Evolutionary conservation across 192 early-diverging fungal genomes (phyloP).

Genomic region (Umbelopsis isabellina): DNA sequence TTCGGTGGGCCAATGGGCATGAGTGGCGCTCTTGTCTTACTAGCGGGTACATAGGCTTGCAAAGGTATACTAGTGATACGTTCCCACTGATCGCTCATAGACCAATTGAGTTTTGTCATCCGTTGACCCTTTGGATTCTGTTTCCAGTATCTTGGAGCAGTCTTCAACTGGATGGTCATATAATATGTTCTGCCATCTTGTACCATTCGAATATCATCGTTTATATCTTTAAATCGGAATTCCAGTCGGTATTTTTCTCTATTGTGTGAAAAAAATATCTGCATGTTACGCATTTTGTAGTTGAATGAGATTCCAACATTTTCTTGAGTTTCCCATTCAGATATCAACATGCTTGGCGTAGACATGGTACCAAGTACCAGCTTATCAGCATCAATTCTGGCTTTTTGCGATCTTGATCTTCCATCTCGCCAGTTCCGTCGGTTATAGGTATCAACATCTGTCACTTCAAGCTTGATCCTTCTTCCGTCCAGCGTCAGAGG

Average conservation of each 20-base stretch:
- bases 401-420: background rate
- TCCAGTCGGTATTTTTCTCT: slow-evolving; percentile 31
- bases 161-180: slow-evolving; percentile 45
- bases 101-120: slow-evolving; percentile 22
- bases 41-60: background rate
- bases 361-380: slow-evolving; percentile 35
- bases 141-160: slow-evolving; percentile 45
- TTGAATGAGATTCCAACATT: slow-evolving; percentile 24
- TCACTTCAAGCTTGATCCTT: slow-evolving; percentile 24
- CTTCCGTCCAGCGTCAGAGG: slow-evolving; percentile 28
- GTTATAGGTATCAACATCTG: background rate
- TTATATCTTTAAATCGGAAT: slow-evolving; percentile 40
- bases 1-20: slow-evolving; percentile 32
- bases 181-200: background rate
- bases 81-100: slow-evolving; percentile 26
- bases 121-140: slow-evolving; percentile 24
- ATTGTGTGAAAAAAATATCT: slow-evolving; percentile 33
- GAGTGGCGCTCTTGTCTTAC: slow-evolving; percentile 24
- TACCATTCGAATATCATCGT: slow-evolving; percentile 27
- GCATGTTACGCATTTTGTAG: slow-evolving; percentile 28
- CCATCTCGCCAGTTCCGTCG: background rate
- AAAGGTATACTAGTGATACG: slow-evolving; percentile 43
- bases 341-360: slow-evolving; percentile 23
- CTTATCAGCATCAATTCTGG: background rate
- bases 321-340: slow-evolving; percentile 10